Conservation (phyloP, 2,329 filamentous ascomycete genomes). For the Periconia digitata region DNA sequence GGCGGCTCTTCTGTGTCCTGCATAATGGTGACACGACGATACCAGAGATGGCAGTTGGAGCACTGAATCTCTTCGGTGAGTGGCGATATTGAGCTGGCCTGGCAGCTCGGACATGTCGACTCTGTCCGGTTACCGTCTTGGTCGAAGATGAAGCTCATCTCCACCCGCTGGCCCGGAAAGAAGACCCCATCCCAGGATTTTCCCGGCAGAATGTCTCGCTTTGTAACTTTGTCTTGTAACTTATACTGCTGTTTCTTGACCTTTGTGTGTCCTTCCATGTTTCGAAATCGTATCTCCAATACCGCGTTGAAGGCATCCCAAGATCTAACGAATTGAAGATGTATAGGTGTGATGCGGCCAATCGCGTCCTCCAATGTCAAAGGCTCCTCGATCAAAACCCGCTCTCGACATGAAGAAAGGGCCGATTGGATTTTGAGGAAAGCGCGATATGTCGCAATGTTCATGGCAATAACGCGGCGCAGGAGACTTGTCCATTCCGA, state of each 20-base stretch:
- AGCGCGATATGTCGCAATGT: constrained; percentile 13
- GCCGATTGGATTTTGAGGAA: constrained; percentile 10
- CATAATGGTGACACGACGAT: constrained; percentile 5
- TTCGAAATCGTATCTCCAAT: constrained; percentile 15
- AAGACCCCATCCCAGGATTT: constrained; percentile 8
- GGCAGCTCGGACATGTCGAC: constrained; percentile 9
- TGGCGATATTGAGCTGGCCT: neutral
- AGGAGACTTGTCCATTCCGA: constrained; percentile 11
- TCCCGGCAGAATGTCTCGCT: constrained; percentile 7
- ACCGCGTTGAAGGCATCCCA: constrained; percentile 18
- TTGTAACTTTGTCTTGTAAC: constrained; percentile 13
- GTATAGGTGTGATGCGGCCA: constrained; percentile 17
- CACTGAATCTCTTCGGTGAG: constrained; percentile 6
- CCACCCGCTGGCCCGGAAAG: constrained; percentile 15
- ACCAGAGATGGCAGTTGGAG: constrained; percentile 8
- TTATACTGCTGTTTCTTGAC: constrained; percentile 12
- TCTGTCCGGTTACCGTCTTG: neutral
- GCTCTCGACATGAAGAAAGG: constrained; percentile 8
- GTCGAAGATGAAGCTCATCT: constrained; percentile 14
- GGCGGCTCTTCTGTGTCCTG: constrained; percentile 3
- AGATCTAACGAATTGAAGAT: constrained; percentile 15
- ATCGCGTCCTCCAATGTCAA: constrained; percentile 19
- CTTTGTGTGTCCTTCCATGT: constrained; percentile 11
- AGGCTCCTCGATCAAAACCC: constrained; percentile 12
- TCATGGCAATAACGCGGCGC: constrained; percentile 8